These are phyloP conservation scores for Cystofilobasidium capitatum DNA, from an alignment of 768 basidiomycete species.

Conservation along the genomic window DNA sequence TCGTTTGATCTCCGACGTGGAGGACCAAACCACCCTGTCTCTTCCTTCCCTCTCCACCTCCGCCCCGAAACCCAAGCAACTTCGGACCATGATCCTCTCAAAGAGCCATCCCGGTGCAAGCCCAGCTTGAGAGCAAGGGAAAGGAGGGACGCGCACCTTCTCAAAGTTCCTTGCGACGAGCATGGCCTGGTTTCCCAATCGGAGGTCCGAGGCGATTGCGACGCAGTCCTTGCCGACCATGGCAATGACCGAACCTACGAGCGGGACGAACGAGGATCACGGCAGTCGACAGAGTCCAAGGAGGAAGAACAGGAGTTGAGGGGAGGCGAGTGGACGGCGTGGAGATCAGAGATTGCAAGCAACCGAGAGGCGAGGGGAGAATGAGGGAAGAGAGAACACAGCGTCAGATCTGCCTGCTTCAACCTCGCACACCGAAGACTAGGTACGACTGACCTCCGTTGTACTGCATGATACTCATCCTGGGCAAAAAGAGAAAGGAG, in stretches of 20 bases:
- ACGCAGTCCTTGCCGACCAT: conserved; percentile 99
- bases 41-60: too few relatives aligned
- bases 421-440: too few relatives aligned
- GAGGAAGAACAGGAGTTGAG: neutral
- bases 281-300: neutral
- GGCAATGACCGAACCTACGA: conserved; percentile 80
- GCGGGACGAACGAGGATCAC: neutral
- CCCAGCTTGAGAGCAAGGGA: conserved; percentile 21
- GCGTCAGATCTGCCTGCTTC: too few relatives aligned
- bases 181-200: conserved; percentile 77
- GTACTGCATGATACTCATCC: conserved; percentile 24
- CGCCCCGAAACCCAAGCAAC: neutral
- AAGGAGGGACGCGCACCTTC: conserved; percentile 52
- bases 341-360: too few relatives aligned
- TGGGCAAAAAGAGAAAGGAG: too few relatives aligned
- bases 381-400: too few relatives aligned
- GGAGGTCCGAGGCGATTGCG: conserved; percentile 89
- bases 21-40: too few relatives aligned
- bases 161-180: conserved; percentile 87
- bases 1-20: too few relatives aligned
- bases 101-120: too few relatives aligned
- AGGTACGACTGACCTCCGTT: conserved; percentile 24
- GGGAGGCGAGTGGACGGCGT: neutral
- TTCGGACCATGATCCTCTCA: neutral
- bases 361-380: too few relatives aligned